Evolutionary conservation across 352 stramenopile species (phyloP).

Genomic region (Phytophthora melonis): DNA sequence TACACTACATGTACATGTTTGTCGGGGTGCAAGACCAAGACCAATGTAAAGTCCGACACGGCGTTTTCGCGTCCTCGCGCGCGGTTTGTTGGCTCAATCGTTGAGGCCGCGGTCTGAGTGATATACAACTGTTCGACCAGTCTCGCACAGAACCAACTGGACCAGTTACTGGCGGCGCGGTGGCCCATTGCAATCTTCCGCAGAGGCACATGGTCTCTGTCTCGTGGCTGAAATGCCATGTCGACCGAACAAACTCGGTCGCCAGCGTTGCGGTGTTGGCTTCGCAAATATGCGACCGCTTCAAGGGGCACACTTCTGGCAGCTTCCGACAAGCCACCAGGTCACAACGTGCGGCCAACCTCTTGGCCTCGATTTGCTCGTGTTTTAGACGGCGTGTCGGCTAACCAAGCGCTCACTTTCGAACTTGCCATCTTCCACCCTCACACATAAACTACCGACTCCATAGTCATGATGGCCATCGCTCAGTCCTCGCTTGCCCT

Average conservation of each 20-base stretch:
- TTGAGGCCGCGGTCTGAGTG: conserved; percentile 6
- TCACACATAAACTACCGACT: not conserved
- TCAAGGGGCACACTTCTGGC: conserved; percentile 30
- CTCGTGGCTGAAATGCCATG: conserved; percentile 23
- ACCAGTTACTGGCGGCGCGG: conserved; percentile 9
- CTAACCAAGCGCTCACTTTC: not conserved
- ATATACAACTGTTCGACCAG: conserved; percentile 16
- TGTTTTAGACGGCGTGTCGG: no score
- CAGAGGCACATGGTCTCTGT: conserved; percentile 24
- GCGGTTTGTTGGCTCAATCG: conserved; percentile 6
- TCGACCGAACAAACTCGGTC: conserved; percentile 21
- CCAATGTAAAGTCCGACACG: not conserved
- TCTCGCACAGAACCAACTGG: conserved; percentile 3
- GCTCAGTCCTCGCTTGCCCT: conserved; percentile 34
- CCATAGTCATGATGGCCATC: conserved; percentile 22
- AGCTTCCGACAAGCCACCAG: conserved; percentile 17
- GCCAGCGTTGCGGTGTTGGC: conserved; percentile 11
- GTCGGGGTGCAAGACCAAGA: no score
- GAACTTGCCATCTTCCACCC: conserved; percentile 7
- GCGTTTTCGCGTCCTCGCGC: conserved; percentile 8
- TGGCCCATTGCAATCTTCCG: conserved; percentile 29
- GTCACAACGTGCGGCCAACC: conserved; percentile 12
- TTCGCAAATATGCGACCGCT: conserved; percentile 8
- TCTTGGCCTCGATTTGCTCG: not conserved
- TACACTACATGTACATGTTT: no score